These are phyloP conservation scores for Metarhizium robertsii DNA, from an alignment of 2,329 filamentous ascomycete species.

Conservation along the genomic window DNA sequence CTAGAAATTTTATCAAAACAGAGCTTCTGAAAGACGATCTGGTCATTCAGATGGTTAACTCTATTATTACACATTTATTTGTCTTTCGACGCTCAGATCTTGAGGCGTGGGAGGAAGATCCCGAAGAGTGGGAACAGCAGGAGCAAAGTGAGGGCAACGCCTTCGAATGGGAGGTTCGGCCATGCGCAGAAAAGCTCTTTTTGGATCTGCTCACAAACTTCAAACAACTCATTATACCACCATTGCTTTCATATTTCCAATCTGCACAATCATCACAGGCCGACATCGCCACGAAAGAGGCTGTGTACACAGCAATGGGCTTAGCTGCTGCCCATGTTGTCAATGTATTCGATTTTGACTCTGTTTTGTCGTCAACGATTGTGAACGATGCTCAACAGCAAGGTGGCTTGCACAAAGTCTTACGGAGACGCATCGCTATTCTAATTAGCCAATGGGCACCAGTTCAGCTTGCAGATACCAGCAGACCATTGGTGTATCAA, in stretches of 20 bases:
- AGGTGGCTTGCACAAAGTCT: constrained; percentile 60
- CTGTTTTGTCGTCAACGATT: constrained; percentile 65
- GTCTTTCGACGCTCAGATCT: constrained; percentile 79
- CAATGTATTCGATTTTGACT: constrained; percentile 70
- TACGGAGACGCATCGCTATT: constrained; percentile 81
- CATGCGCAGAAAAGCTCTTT: constrained; percentile 90
- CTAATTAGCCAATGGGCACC: constrained; percentile 84
- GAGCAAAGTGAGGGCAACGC: constrained; percentile 78
- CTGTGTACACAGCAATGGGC: constrained; percentile 88
- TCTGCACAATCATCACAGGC: constrained; percentile 56
- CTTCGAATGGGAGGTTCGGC: constrained; percentile 86
- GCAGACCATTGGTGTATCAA: constrained; percentile 69
- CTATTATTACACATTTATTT: constrained; percentile 80
- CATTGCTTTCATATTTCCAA: constrained; percentile 74
- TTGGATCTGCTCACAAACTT: constrained; percentile 84
- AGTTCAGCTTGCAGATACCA: constrained; percentile 60
- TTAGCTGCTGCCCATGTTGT: constrained; percentile 71
- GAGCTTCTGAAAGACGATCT: constrained; percentile 69
- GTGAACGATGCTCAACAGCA: constrained; percentile 65
- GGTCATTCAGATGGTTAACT: constrained; percentile 71
- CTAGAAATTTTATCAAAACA: constrained; percentile 59
- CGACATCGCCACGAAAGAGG: constrained; percentile 81
- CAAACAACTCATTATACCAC: constrained; percentile 70
- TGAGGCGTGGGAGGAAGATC: constrained; percentile 86
- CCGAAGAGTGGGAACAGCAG: constrained; percentile 88